phyloP scores from a whole-genome alignment of 371 early-diverging fungal genomes.

The Paraphysoderma sedebokerense region DNA sequence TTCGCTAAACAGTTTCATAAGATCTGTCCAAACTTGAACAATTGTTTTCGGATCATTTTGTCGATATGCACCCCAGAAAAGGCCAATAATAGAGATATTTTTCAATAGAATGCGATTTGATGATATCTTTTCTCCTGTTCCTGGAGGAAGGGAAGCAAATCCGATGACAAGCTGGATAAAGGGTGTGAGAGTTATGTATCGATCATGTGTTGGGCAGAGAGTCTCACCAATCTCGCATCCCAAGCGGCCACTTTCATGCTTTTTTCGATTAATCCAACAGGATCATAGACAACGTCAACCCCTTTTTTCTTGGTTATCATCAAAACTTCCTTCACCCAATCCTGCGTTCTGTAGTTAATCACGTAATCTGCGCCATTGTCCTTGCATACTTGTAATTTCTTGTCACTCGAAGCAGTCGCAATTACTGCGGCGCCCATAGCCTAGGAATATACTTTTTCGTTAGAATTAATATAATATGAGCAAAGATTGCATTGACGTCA shows the following conservation, averaged over 20 bases:
- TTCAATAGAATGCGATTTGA: constrained; percentile 67
- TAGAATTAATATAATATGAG: neutral
- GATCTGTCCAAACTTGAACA: constrained; percentile 46
- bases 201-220: neutral
- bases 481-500: neutral
- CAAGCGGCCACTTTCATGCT: constrained; percentile 14
- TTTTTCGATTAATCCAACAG: constrained; percentile 53
- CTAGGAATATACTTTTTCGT: too few species aligned
- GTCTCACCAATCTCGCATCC: neutral
- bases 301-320: constrained; percentile 49
- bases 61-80: constrained; percentile 63
- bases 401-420: constrained; percentile 58
- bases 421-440: constrained; percentile 68
- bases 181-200: neutral
- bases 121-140: constrained; percentile 60
- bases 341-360: constrained; percentile 58
- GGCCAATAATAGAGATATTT: constrained; percentile 51
- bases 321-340: constrained; percentile 56
- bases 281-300: constrained; percentile 59
- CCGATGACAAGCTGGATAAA: constrained; percentile 49
- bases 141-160: constrained; percentile 42
- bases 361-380: constrained; percentile 54
- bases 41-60: constrained; percentile 41
- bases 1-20: constrained; percentile 43
- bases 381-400: constrained; percentile 49